A percentile compares a stretch with the other conserved stretches of the same genome.
Conservation (phyloP, 139 green algal genomes). For the Chlamydomonas schloesseri region DNA sequence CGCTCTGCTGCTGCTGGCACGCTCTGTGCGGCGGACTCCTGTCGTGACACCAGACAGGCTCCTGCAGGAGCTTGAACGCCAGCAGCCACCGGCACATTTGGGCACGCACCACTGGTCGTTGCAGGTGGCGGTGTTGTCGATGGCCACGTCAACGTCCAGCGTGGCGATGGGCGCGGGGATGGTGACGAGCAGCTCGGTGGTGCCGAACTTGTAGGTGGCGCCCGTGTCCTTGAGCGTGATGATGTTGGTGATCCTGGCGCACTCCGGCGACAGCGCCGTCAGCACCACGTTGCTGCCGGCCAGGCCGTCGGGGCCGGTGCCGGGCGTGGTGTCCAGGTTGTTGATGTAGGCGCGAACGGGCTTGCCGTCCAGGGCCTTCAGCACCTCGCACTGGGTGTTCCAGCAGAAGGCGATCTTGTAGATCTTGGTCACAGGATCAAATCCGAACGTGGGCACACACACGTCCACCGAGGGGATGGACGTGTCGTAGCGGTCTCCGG, state of each 20-base stretch:
- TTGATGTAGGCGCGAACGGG: not conserved
- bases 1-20: too few relatives aligned
- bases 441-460: constrained; percentile 1
- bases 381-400: not conserved
- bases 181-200: not conserved
- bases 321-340: not conserved
- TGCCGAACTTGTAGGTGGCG: not conserved
- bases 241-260: not conserved
- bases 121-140: not conserved
- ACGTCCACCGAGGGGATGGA: not conserved
- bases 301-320: not conserved
- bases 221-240: not conserved
- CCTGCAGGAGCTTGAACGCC: not conserved
- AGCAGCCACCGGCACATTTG: not conserved
- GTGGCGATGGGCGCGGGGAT: not conserved
- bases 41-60: not conserved
- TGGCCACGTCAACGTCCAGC: constrained; percentile 24
- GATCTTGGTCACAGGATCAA: constrained; percentile 17
- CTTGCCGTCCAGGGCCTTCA: not conserved
- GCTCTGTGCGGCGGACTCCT: not conserved
- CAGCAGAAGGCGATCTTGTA: constrained; percentile 44
- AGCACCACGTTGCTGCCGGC: not conserved
- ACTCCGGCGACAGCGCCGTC: constrained; percentile 4
- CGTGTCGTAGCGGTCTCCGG: constrained; percentile 10
- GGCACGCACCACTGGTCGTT: constrained; percentile 28